Evolutionary conservation across 2,329 filamentous ascomycete species (phyloP), one percentile per base, ranked within the genome.

Genomic region (Erysiphe neolycopersici): DNA sequence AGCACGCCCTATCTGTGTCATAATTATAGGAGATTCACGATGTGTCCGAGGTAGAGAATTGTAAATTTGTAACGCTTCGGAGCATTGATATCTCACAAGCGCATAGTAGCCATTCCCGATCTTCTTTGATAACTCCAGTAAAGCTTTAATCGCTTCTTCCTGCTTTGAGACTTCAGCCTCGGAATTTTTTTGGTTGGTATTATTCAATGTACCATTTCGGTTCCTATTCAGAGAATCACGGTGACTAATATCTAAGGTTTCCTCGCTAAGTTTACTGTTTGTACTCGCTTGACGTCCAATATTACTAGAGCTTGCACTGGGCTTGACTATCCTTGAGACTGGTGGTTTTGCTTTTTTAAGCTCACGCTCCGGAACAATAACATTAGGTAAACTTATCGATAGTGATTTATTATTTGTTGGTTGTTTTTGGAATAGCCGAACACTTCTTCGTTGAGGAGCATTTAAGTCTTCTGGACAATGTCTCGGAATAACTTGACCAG

Each of bases 11-110:
- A 95, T 77, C 54, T 92, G 83, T 5, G 84, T 77, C 45, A 94
- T 67, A 13, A 94, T 83, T 81, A 84, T 95, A 1, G 89, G 82
- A 1, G 87, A 93, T 48, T 93, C 84, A 51, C 82, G 75, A 53
- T 95, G 87, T 5, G 66, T 62, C 29, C 71, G 63, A 1, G 82
- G 76, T 17, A 98, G 63, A 0, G 73, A 68, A 47, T 68, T 68
- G 56, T 87, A 84, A 2, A 73, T 67, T 47, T 79, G 71, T 40
- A 94, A 62, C 1, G 89, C 80, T 47, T 89, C 76, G 18, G 71
- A 64, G 50, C 81, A 82, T 51, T 79, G 76, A 56, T 83, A 98
- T 41, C 77, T 78, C 13, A 77, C 77, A 40, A 92, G 64, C 5
- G 76, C 68, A 51, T 79, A 76, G 59, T 87, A 91, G 0, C 80